Conservation (phyloP, 2,329 filamentous ascomycete genomes). For the Graphilbum fragrans region DNA sequence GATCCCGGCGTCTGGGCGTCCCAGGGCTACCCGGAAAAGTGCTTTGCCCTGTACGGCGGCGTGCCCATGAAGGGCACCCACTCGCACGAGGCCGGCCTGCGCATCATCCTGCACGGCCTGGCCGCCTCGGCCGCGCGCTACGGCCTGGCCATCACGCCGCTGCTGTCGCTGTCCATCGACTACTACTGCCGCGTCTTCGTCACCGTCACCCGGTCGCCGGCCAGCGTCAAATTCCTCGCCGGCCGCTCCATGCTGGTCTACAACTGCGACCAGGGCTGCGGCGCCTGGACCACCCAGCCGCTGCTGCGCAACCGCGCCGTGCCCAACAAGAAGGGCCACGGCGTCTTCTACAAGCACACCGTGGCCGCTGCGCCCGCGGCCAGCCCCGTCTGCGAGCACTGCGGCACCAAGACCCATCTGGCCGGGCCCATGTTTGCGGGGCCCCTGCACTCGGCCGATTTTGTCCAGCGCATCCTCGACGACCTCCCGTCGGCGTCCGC, state of each 20-base stretch:
- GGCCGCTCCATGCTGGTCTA: conserved; percentile 90
- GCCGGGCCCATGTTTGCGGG: conserved; percentile 93
- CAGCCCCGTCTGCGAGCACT: conserved; percentile 60
- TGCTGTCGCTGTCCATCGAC: conserved; percentile 88
- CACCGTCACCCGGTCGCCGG: conserved; percentile 64
- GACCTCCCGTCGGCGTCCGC: conserved; percentile 55
- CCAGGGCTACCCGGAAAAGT: conserved; percentile 87
- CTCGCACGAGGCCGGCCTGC: conserved; percentile 80
- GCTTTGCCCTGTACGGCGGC: conserved; percentile 87
- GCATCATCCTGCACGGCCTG: conserved; percentile 73
- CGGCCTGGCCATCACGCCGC: conserved; percentile 77
- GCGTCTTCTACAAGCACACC: conserved; percentile 65
- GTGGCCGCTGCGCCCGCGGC: conserved; percentile 60
- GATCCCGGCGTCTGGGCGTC: conserved; percentile 94
- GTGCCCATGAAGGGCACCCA: conserved; percentile 72
- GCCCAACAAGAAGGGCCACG: conserved; percentile 57
- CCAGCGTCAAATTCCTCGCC: conserved; percentile 79
- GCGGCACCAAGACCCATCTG: conserved; percentile 74
- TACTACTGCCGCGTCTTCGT: conserved; percentile 91
- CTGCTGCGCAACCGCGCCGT: conserved; percentile 57
- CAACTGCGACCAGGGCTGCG: conserved; percentile 81
- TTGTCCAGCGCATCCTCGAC: conserved; percentile 67
- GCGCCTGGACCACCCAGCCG: conserved; percentile 78
- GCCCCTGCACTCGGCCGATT: conserved; percentile 71
- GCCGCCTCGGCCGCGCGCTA: conserved; percentile 73